Base-by-base conservation (phyloP, 352 stramenopile species). In the Phytophthora rubi region DNA sequence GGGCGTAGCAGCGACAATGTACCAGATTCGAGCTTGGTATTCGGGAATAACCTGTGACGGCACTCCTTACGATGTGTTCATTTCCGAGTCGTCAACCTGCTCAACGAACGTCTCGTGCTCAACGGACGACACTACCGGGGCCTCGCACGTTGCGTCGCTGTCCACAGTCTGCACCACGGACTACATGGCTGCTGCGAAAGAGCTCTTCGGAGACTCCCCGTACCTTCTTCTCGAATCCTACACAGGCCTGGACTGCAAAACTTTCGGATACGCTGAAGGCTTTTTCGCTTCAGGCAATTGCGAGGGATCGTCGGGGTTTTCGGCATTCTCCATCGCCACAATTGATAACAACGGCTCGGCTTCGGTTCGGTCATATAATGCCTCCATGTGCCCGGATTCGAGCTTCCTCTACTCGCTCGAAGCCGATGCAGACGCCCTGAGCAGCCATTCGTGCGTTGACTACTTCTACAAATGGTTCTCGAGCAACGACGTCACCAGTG, bases 281-380 rank as follows among this genome's bases (percentile, higher is more conserved):
- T 63, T 53, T 10, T 57, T 52, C 12, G 62, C 62, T 32, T 53
- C 62, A 4, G 44, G 21, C 30, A 69, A 69, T 16, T 69, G 62
- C 18, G 62, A 63, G 32, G 62, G 62, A 39, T 57, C 42, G 0
- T n/a, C 21, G 23, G n/a, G 28, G 8, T 28, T 48, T 5, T 55
- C 32, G 0, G 53, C 54, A 0, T 68, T 44, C 48, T 8, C 7
- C 8, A 35, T 62, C 6, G 52, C 53, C 9, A 58, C 49, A 12
- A 33, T 67, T 7, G n/a, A 61, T 3, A 52, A 47, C 6, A 52
- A 57, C 9, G 57, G 57, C 2, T 56, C 55, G 8, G 64, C 49
- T 28, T 62, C 30, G 9, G 10, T 71, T 30, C 8, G 28, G 0
- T n/a, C 12, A 0, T 71, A 56, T 15, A 39, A 58, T 2, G 30